phyloP scores from a whole-genome alignment of 768 basidiomycete genomes.

The Pleurotus tuoliensis region DNA sequence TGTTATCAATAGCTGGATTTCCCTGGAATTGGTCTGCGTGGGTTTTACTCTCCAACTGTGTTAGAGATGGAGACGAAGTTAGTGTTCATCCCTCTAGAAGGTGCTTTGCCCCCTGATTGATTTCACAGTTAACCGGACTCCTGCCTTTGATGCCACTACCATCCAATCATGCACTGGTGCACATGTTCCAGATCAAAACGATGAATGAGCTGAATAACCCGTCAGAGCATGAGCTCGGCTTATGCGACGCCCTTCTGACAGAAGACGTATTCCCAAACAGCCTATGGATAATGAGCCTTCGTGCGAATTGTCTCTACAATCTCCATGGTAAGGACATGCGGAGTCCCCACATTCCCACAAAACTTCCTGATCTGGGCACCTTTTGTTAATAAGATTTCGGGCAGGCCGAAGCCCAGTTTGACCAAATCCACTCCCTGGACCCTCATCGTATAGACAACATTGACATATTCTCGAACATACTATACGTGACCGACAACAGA shows the following conservation, averaged over 20 bases:
- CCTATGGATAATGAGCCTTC: slow-evolving; percentile 81
- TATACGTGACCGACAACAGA: slow-evolving; percentile 90
- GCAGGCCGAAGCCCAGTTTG: slow-evolving; percentile 81
- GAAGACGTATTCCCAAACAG: slow-evolving; percentile 76
- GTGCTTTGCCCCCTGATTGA: slow-evolving; percentile 12
- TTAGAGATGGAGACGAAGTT: slow-evolving; percentile 86
- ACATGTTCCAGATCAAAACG: slow-evolving; percentile 81
- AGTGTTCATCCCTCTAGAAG: slow-evolving; percentile 11
- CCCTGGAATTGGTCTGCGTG: slow-evolving; percentile 98
- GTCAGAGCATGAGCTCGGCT: slow-evolving; percentile 76
- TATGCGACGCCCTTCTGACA: slow-evolving; percentile 75
- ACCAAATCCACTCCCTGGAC: slow-evolving; percentile 73
- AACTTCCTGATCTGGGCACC: slow-evolving; percentile 5
- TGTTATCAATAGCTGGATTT: slow-evolving; percentile 72
- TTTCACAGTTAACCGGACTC: slow-evolving; percentile 41
- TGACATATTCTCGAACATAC: slow-evolving; percentile 93
- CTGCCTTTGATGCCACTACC: slow-evolving; percentile 45
- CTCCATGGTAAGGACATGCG: slow-evolving; percentile 65
- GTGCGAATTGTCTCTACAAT: slow-evolving; percentile 86
- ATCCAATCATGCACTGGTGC: slow-evolving; percentile 45
- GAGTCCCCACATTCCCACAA: neutral
- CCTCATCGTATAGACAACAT: slow-evolving; percentile 92
- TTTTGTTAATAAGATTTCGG: slow-evolving; percentile 64
- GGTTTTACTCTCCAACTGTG: slow-evolving; percentile 73
- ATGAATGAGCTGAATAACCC: slow-evolving; percentile 88